A percentile compares a stretch with the other conserved stretches of the same genome.
Conservation (phyloP, 768 basidiomycete genomes). For the Boletus sp. region DNA sequence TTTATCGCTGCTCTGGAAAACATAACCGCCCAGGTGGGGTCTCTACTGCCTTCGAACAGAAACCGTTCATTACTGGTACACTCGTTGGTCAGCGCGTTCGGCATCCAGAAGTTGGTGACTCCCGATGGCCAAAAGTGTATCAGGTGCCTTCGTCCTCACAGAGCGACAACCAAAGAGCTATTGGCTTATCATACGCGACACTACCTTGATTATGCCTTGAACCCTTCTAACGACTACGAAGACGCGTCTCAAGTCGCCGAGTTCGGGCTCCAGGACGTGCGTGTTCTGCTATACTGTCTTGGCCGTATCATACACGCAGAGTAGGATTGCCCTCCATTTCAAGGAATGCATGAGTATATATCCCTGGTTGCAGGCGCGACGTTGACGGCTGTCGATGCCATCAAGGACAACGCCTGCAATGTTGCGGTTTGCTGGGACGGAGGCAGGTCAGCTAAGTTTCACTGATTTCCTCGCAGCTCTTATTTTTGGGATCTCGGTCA, state of each 20-base stretch:
- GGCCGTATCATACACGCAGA: neutral
- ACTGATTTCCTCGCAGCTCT: neutral
- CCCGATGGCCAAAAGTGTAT: constrained; percentile 29
- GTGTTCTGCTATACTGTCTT: constrained; percentile 8
- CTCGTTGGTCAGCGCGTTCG: constrained; percentile 53
- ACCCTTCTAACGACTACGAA: constrained; percentile 30
- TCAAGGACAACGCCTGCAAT: constrained; percentile 51
- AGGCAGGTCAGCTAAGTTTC: constrained; percentile 53
- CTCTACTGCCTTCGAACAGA: constrained; percentile 66
- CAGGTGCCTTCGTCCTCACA: constrained; percentile 49
- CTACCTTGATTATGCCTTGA: constrained; percentile 62
- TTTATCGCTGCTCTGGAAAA: neutral
- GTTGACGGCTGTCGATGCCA: constrained; percentile 64
- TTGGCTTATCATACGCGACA: constrained; percentile 65
- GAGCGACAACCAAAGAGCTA: constrained; percentile 59
- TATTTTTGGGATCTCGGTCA: neutral
- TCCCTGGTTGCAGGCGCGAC: constrained; percentile 73
- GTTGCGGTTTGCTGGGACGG: constrained; percentile 90
- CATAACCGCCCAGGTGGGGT: constrained; percentile 37
- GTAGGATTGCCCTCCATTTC: constrained; percentile 84
- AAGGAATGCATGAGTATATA: constrained; percentile 66
- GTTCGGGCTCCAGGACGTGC: constrained; percentile 62
- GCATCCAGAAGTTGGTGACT: constrained; percentile 40
- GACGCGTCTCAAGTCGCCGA: constrained; percentile 30
- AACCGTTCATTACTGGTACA: constrained; percentile 67